Conservation (phyloP, 1,284 basidiomycete genomes). For the Apiotrichum gracile region DNA sequence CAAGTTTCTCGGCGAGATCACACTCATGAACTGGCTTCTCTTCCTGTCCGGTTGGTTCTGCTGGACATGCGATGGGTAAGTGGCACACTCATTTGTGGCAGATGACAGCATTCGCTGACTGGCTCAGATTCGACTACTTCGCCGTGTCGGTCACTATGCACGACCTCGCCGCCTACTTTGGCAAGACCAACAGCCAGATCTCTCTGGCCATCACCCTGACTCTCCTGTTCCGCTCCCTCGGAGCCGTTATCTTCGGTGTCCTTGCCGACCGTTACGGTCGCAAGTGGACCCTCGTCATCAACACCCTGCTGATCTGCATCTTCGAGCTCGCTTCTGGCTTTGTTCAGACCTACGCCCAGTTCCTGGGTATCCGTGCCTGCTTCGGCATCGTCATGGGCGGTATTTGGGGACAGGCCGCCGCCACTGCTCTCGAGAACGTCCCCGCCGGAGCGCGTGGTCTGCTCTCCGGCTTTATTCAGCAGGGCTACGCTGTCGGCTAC, state of each 20-base stretch:
- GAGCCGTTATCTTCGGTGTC: constrained; percentile 74
- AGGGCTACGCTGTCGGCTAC: constrained; percentile 62
- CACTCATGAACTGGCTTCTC: constrained; percentile 51
- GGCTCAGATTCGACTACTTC: constrained; percentile 23
- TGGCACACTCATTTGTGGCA: neutral
- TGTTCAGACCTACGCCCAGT: constrained; percentile 47
- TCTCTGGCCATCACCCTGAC: constrained; percentile 87
- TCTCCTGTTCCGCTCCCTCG: constrained; percentile 79
- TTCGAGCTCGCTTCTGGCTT: constrained; percentile 67
- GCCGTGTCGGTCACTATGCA: constrained; percentile 44
- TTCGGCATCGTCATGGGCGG: constrained; percentile 84
- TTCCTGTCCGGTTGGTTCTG: constrained; percentile 56
- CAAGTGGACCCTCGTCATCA: constrained; percentile 83
- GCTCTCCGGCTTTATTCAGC: constrained; percentile 73
- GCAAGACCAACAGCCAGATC: constrained; percentile 24
- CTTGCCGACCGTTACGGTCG: constrained; percentile 80
- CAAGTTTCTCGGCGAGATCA: constrained; percentile 43
- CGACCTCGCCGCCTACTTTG: constrained; percentile 50
- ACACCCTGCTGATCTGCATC: constrained; percentile 63
- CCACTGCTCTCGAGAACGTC: constrained; percentile 70
- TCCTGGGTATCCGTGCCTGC: constrained; percentile 54
- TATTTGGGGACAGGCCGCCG: constrained; percentile 47
- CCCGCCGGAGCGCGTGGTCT: constrained; percentile 80
- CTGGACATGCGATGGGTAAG: constrained; percentile 51
- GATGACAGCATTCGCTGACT: neutral